Conservation (phyloP, 192 early-diverging fungal genomes). For the Mycoemilia scoparia region DNA sequence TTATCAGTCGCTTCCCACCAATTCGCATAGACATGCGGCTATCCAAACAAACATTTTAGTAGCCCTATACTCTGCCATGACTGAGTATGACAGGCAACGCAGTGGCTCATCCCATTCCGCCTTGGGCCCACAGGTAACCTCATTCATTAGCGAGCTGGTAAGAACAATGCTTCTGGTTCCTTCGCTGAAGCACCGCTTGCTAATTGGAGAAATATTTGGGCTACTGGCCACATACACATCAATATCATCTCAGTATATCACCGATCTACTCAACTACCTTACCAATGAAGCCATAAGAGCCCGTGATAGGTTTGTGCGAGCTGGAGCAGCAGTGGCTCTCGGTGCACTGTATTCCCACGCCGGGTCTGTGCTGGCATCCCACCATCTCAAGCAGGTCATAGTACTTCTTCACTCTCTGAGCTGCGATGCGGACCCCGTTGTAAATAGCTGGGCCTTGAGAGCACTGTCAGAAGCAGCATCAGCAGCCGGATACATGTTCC, state of each 20-base stretch:
- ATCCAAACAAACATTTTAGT: slow-evolving; percentile 63
- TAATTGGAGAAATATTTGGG: slow-evolving; percentile 70
- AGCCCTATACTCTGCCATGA: slow-evolving; percentile 46
- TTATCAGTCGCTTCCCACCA: slow-evolving; percentile 41
- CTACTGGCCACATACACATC: slow-evolving; percentile 34
- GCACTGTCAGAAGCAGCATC: slow-evolving; percentile 70
- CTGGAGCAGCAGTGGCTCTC: slow-evolving; percentile 77
- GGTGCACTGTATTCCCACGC: slow-evolving; percentile 77
- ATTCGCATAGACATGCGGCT: slow-evolving; percentile 51
- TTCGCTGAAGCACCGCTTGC: slow-evolving; percentile 48
- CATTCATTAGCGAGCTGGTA: slow-evolving; percentile 11
- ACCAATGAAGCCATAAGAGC: slow-evolving; percentile 61
- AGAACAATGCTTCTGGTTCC: slow-evolving; percentile 41
- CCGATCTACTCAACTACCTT: slow-evolving; percentile 18
- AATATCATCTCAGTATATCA: slow-evolving; percentile 11
- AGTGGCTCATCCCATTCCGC: neutral
- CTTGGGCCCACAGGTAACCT: slow-evolving; percentile 8
- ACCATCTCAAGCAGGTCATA: slow-evolving; percentile 71
- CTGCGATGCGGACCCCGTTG: slow-evolving; percentile 78
- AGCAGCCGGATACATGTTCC: slow-evolving; percentile 83
- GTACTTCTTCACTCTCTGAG: slow-evolving; percentile 80
- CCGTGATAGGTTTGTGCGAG: slow-evolving; percentile 83
- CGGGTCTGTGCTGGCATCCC: slow-evolving; percentile 69
- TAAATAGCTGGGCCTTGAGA: slow-evolving; percentile 84
- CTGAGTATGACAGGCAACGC: neutral